Evolutionary conservation across 345 rosid species (phyloP), one percentile per base, ranked within the genome.

Genomic region (Stellera chamaejasme): DNA sequence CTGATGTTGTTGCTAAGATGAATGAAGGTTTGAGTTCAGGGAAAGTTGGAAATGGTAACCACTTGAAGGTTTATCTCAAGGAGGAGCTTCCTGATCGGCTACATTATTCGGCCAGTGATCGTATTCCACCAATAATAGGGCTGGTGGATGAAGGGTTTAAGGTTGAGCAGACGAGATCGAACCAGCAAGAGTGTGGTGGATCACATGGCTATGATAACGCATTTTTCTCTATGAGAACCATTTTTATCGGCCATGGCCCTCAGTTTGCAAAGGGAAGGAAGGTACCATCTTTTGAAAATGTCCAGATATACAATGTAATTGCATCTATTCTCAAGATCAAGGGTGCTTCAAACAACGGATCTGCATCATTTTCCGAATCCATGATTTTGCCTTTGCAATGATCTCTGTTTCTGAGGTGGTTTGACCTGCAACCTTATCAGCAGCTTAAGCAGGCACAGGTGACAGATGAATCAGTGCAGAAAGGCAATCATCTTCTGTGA

Each of bases 231-330:
- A 92, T 89, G 97, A 87, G 98, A 64, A 74, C 86, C 42, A 84
- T 92, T 68, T 92, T 89, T 65, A 79, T 92, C 12, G 97, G 91
- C 50, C 96, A 89, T 4, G 98, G 96, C 62, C 98, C 97, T 54
- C 76, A 72, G 77, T 92, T 92, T 58, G 72, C 77, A 0, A 64
- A 79, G 48, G 96, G 97, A 11, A 66, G 48, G 73, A 88, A 92
- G 79, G 96, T 92, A 53, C 82, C 96, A 10, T 88, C 97, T 60
- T 88, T 92, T 64, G 96, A 88, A 77, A 92, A 92, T 70, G 82
- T 92, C 63, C 78, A 92, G 76, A 92, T 92, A 58, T 92, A 92
- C 65, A 92, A 86, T 71, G 2, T 84, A 60, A 57, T 92, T 58
- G 81, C 95, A 63, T 72, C 95, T n/a, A 92, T 92, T 72, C 82